Base-by-base conservation (phyloP, 768 basidiomycete genomes). In the Tricholoma matsutake region DNA sequence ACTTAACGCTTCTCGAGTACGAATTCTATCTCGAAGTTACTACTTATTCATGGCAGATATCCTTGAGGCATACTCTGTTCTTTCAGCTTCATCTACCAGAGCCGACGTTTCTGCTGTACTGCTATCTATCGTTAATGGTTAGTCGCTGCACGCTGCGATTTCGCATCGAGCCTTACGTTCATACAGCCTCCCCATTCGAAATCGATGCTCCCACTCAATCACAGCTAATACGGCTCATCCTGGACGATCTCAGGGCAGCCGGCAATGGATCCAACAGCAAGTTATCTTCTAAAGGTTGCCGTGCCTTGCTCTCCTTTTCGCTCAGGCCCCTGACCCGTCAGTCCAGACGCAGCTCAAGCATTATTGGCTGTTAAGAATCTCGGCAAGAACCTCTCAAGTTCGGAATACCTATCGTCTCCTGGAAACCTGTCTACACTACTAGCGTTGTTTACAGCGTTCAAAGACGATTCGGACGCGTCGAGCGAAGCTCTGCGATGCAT, bases 401-500 rank as follows among this genome's bases (percentile, higher is more conserved):
- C 94, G 4, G 74, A 78, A 55, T 75, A 86, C 56, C 78, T 93
- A 22, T 81, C 83, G 5, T 76, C 77, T 1, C 66, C 83, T 7
- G 67, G 78, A 22, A 90, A 87, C 68, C 75, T 94, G 22, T 79
- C 80, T 2, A 73, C 78, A 18, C 76, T 94, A 20, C 77, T 91
- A 32, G 69, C 70, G 6, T 65, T 89, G 6, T 79, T 85, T 8
- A 70, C 75, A 6, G 71, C 79, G 6, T 80, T 87, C 69, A 86
- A 86, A 60, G 81, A 85, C 57, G 80, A 85, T 41, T 68, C 70
- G 2, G 86, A 87, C 11, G 87, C 86, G 2, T 77, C 83, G 3
- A 83, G 81, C 47, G 89, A 92, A 74, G 88, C 89, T 1, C 76
- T 93, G 49, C 80, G 89, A 58, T 91, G 84, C 56, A 79, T 93